These are phyloP conservation scores for Gardenia jasminoides DNA, from an alignment of 257 asterid species.

Conservation along the genomic window DNA sequence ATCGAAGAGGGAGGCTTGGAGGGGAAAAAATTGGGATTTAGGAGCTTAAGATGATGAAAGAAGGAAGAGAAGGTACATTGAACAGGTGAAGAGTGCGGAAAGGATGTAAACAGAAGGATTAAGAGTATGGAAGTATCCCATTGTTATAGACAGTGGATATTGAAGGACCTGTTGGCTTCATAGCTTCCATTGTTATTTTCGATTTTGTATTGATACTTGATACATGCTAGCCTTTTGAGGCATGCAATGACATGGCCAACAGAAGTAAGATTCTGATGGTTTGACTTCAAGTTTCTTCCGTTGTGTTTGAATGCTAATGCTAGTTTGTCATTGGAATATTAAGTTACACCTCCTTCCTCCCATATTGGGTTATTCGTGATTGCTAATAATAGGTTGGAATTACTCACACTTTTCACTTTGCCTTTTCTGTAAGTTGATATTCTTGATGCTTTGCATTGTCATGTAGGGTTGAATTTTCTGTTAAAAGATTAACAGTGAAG, in stretches of 20 bases:
- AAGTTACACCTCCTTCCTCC: background rate
- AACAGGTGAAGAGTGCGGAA: background rate
- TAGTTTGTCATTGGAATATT: background rate
- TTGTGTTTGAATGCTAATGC: background rate
- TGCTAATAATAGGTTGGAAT: no score
- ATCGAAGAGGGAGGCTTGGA: background rate
- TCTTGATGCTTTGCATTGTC: no score
- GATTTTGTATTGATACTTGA: background rate
- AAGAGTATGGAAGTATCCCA: no score
- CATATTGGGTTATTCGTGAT: background rate
- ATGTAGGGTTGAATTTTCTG: no score
- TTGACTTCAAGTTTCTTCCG: background rate
- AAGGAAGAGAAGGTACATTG: background rate
- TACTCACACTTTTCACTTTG: no score
- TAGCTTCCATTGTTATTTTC: no score
- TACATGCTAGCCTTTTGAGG: background rate
- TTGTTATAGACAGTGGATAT: no score
- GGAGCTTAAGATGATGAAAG: background rate
- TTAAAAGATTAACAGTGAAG: no score
- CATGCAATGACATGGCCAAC: background rate
- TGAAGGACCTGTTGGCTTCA: background rate
- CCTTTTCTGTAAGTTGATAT: no score
- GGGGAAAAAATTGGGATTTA: background rate
- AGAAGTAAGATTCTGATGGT: background rate
- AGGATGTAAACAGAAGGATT: background rate